phyloP scores from a whole-genome alignment of 1,284 basidiomycete species.

The Moesziomyces aphidis region DNA sequence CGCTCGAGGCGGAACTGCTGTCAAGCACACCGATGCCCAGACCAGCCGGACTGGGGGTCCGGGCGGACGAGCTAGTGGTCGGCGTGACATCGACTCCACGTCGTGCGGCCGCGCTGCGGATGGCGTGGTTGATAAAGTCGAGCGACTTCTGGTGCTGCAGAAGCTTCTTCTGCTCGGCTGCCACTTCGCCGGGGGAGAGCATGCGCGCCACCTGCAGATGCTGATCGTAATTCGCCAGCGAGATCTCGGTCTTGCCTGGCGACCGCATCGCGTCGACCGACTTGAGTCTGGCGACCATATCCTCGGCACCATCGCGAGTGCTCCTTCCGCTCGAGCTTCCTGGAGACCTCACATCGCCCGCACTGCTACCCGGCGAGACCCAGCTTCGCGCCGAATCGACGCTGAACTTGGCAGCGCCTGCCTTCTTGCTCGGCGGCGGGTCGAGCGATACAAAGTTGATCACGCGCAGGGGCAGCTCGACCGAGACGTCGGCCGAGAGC shows the following conservation, averaged over 20 bases:
- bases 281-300: conserved; percentile 57
- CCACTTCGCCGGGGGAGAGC: conserved; percentile 24
- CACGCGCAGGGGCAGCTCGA: conserved; percentile 78
- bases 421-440: conserved; percentile 73
- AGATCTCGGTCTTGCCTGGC: conserved; percentile 50
- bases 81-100: conserved; percentile 39
- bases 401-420: conserved; percentile 14
- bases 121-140: conserved; percentile 67
- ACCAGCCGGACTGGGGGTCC: conserved; percentile 45
- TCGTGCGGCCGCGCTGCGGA: conserved; percentile 65
- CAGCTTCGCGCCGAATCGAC: conserved; percentile 16
- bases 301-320: conserved; percentile 15
- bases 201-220: conserved; percentile 24
- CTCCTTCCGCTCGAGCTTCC: conserved; percentile 6
- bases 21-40: conserved; percentile 57
- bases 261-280: conserved; percentile 60
- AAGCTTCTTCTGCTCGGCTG: conserved; percentile 20
- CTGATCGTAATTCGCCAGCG: conserved; percentile 35
- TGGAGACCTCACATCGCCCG: conserved; percentile 9
- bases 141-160: conserved; percentile 66
- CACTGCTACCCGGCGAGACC: conserved; percentile 16
- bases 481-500: conserved; percentile 76
- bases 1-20: conserved; percentile 12
- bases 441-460: conserved; percentile 85
- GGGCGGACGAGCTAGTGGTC: conserved; percentile 17